Percentiles rank a stretch among this genome's conserved stretches.
These are phyloP conservation scores for Fusarium sp. DNA, from an alignment of 2,329 filamentous ascomycete species.

Conservation along the genomic window DNA sequence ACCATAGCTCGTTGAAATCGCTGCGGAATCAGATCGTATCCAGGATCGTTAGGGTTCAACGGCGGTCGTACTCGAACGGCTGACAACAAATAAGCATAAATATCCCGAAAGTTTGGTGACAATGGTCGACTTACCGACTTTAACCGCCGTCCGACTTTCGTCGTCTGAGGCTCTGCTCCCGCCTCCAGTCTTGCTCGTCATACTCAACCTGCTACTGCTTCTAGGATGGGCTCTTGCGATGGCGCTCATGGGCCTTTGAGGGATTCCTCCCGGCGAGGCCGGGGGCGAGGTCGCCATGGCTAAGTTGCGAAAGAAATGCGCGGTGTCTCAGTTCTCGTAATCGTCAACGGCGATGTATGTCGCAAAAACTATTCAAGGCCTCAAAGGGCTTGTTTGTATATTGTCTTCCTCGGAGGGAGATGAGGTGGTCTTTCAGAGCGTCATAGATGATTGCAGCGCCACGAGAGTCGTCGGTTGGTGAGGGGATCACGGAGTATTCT, in stretches of 20 bases:
- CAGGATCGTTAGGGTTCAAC: slow-evolving; percentile 82
- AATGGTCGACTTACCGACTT: slow-evolving; percentile 79
- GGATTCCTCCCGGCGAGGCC: slow-evolving; percentile 64
- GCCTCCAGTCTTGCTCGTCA: slow-evolving; percentile 77
- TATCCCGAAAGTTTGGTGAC: not conserved
- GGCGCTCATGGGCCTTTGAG: slow-evolving; percentile 78
- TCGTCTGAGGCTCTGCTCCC: slow-evolving; percentile 89
- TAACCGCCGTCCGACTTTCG: slow-evolving; percentile 88
- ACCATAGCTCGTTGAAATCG: slow-evolving; percentile 94
- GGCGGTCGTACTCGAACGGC: slow-evolving; percentile 93
- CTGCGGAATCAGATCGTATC: slow-evolving; percentile 93
- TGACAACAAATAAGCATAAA: slow-evolving; percentile 49
- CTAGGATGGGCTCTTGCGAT: slow-evolving; percentile 76
- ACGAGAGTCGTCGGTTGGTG: slow-evolving; percentile 27
- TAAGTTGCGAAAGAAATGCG: slow-evolving; percentile 19
- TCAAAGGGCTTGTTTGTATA: slow-evolving; percentile 21
- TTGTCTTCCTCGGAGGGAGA: slow-evolving; percentile 32
- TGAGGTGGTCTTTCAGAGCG: slow-evolving; percentile 30
- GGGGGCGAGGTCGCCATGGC: slow-evolving; percentile 75
- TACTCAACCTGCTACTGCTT: slow-evolving; percentile 87
- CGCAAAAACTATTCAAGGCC: slow-evolving; percentile 20
- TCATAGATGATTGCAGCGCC: slow-evolving; percentile 34
- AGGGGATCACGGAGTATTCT: slow-evolving; percentile 32
- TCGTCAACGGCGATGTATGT: slow-evolving; percentile 15
- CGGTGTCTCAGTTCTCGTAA: slow-evolving; percentile 22